Percentiles rank a stretch among this genome's conserved stretches.
Conservation (phyloP, 805 yeast genomes). For the Saccharomycopsis javanensis region DNA sequence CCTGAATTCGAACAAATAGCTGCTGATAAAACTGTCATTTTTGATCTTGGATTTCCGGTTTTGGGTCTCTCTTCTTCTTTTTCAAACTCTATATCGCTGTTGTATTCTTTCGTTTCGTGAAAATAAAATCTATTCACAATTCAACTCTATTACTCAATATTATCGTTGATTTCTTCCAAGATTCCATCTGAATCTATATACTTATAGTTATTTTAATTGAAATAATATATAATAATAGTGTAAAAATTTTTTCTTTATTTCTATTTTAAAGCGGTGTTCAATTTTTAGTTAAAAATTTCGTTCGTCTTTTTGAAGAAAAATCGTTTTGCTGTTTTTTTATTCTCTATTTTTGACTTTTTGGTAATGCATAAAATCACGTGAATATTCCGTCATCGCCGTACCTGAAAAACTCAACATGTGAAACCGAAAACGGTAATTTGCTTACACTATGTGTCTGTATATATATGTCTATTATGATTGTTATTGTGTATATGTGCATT, state of each 20-base stretch:
- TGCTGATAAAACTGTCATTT: conserved; percentile 79
- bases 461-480: background rate
- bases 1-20: conserved; percentile 92
- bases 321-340: background rate
- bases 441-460: background rate
- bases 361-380: background rate
- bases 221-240: too few relatives aligned
- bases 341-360: background rate
- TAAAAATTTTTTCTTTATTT: too few relatives aligned
- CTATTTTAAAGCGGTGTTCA: background rate
- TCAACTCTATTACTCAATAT: background rate
- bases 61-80: background rate
- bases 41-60: background rate
- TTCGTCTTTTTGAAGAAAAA: too few relatives aligned
- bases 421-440: background rate
- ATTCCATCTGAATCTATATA: background rate
- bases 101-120: background rate
- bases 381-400: background rate
- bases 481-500: background rate
- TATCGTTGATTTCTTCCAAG: background rate
- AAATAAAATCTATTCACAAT: too few relatives aligned
- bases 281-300: too few relatives aligned
- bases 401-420: background rate
- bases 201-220: too few relatives aligned
- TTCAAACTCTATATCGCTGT: background rate